Percentiles rank a stretch among this genome's conserved stretches.
Conservation (phyloP, 2,329 filamentous ascomycete species). For the Bipolaris cookei region DNA sequence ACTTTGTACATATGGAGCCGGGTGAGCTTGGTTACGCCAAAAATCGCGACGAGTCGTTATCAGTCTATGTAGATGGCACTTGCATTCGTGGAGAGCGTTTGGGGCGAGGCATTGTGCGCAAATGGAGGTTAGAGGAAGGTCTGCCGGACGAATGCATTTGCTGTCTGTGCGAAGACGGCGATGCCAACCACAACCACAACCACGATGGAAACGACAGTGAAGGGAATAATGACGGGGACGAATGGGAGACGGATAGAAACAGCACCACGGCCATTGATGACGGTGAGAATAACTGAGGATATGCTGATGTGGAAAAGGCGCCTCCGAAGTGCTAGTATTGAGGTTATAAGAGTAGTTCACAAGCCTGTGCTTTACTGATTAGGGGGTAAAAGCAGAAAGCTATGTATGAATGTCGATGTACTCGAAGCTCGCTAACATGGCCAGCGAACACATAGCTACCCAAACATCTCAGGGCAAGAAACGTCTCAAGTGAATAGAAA, state of each 20-base stretch:
- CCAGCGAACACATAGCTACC: not conserved
- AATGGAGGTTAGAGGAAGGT: constrained; percentile 3
- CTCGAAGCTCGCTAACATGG: not conserved
- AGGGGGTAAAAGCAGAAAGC: not conserved
- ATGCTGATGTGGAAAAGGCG: not conserved
- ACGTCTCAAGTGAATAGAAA: not conserved
- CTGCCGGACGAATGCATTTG: constrained; percentile 5
- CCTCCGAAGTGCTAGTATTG: not conserved
- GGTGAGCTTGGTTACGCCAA: constrained; percentile 2
- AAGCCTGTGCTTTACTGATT: not conserved
- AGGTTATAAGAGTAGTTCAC: not conserved
- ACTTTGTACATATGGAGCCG: not conserved
- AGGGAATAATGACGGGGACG: not conserved
- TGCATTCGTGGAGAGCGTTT: constrained; percentile 7
- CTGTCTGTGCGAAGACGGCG: constrained; percentile 3
- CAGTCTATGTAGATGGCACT: constrained; percentile 4
- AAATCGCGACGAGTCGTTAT: constrained; percentile 8
- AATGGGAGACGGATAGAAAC: not conserved
- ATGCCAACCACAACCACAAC: not conserved
- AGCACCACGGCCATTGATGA: not conserved
- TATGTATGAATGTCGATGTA: not conserved
- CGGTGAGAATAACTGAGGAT: not conserved
- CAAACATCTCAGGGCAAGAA: not conserved
- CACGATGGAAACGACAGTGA: not conserved
- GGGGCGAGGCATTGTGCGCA: not conserved